These are phyloP conservation scores for Kluyveromyces marxianus DNA, from an alignment of 1,139 yeast species.

Conservation along the genomic window DNA sequence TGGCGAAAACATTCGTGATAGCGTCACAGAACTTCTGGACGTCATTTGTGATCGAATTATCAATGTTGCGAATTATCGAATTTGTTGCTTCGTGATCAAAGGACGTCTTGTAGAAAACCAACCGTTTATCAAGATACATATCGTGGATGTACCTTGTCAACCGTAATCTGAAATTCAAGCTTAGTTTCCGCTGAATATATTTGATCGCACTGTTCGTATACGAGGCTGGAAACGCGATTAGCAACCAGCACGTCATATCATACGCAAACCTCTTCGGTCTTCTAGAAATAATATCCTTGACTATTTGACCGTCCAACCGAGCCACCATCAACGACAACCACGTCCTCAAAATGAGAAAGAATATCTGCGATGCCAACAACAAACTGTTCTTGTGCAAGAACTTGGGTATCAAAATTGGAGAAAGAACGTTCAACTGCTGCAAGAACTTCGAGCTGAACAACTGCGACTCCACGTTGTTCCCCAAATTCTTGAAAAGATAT, in stretches of 20 bases:
- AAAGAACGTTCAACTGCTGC: conserved; percentile 65
- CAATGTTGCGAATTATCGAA: conserved; percentile 41
- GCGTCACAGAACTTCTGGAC: conserved; percentile 76
- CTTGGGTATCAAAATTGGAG: conserved; percentile 77
- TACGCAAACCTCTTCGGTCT: conserved; percentile 67
- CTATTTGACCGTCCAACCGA: conserved; percentile 85
- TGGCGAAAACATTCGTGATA: conserved; percentile 75
- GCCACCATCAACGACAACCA: conserved; percentile 85
- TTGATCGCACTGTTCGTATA: conserved; percentile 89
- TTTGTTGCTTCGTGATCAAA: conserved; percentile 37
- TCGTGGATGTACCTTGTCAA: conserved; percentile 85
- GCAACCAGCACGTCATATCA: conserved; percentile 79
- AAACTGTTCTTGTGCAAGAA: conserved; percentile 61
- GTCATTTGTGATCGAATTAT: conserved; percentile 79
- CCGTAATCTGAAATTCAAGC: conserved; percentile 79
- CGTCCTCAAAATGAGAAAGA: conserved; percentile 72
- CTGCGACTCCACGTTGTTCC: conserved; percentile 26
- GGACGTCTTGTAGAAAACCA: conserved; percentile 73
- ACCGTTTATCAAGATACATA: conserved; percentile 69
- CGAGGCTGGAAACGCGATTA: conserved; percentile 88
- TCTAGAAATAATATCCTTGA: conserved; percentile 80
- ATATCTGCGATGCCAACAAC: conserved; percentile 61
- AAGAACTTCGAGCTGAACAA: conserved; percentile 61
- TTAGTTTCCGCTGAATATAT: conserved; percentile 66
- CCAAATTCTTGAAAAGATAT: conserved; percentile 32